Conservation (phyloP, 2,329 filamentous ascomycete genomes). For the Whalleya microplaca region DNA sequence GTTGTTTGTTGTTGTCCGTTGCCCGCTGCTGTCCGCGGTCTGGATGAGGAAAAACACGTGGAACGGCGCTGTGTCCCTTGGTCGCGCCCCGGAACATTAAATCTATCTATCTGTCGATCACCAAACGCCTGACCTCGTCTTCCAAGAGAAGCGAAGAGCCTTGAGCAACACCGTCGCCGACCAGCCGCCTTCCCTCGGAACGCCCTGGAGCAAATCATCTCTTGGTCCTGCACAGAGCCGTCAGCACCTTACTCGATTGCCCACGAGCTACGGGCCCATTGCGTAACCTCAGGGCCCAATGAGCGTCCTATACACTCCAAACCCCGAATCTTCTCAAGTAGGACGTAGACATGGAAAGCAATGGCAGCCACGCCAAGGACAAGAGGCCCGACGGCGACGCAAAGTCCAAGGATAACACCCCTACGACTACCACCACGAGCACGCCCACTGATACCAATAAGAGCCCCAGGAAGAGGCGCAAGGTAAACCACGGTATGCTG, state of each 20-base stretch:
- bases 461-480: constrained; percentile 82
- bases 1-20: no score
- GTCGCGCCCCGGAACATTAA: constrained; percentile 23
- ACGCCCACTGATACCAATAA: constrained; percentile 42
- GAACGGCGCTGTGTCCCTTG: background rate
- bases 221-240: constrained; percentile 47
- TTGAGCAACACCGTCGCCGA: constrained; percentile 22
- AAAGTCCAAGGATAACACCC: constrained; percentile 41
- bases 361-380: constrained; percentile 45
- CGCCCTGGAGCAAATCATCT: constrained; percentile 33
- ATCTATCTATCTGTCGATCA: constrained; percentile 34
- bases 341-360: constrained; percentile 37
- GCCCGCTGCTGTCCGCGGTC: constrained; percentile 1
- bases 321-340: constrained; percentile 38
- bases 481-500: constrained; percentile 83
- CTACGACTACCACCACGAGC: constrained; percentile 32
- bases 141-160: background rate
- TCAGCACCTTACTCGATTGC: constrained; percentile 44
- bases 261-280: constrained; percentile 46
- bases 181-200: constrained; percentile 26
- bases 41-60: constrained; percentile 9
- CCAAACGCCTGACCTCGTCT: constrained; percentile 25
- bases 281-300: constrained; percentile 51
- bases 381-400: constrained; percentile 43
- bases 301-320: constrained; percentile 43